Base-by-base conservation (phyloP, 1,284 basidiomycete species). In the Microbotryum silenes-acaulis region DNA sequence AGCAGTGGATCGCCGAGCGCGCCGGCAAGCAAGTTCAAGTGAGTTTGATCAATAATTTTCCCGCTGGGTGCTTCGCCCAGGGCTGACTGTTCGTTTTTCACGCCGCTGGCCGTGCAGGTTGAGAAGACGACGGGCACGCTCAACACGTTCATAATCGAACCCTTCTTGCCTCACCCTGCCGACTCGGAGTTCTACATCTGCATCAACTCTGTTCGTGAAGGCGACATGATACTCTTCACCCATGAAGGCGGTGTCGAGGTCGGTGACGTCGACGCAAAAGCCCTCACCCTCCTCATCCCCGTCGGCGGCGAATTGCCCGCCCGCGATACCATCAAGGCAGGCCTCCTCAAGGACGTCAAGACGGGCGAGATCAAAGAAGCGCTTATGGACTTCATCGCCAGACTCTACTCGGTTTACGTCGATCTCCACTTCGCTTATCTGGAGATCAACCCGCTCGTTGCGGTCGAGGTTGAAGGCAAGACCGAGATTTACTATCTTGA, bases 201-300 rank as follows among this genome's bases (percentile, higher is more conserved):
- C 79, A 90, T 98, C 79, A 97, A 88, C 79, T 97, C 94, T 42
- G 85, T 84, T 27, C 89, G 94, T 72, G 89, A 97, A 75, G 92
- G 91, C 65, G 94, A 98, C 76, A 84, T 87, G 67, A 96, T 98
- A 76, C 88, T 97, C 75, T 98, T 98, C 83, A 97, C 94, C 54
- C 93, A 97, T 78, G 92, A 97, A 77, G 96, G 94, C 72, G 94
- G 96, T 82, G 92, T 98, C 57, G 94, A 98, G 74, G 87, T 98
- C 71, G 94, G 94, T 70, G 94, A 98, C 79, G 96, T 98, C 73
- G 92, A 98, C 74, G 88, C 92, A 72, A 97, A 98, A 79, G 94
- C 94, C 3, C 85, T 94, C 75, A 87, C 89, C 74, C 86, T 98
- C 67, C 82, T 87, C 71, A 80, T 97, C 70, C 85, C 88, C 62